phyloP scores from a whole-genome alignment of 1,284 basidiomycete genomes.

The Heimioporus punctisporus region DNA sequence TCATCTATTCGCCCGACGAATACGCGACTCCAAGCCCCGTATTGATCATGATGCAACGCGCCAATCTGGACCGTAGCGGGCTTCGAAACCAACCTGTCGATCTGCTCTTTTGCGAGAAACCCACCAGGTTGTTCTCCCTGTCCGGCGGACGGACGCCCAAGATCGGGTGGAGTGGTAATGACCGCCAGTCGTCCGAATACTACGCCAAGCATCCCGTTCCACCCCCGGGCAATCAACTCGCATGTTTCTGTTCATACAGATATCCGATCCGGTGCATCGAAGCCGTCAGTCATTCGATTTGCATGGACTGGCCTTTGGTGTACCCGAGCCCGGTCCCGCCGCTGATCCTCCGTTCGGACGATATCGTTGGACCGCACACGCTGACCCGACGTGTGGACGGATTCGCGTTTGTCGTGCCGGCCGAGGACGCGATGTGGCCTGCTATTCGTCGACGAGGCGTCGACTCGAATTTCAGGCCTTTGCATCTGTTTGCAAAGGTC shows the following conservation, averaged over 20 bases:
- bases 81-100: background rate
- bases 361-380: conserved; percentile 10
- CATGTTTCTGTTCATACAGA: background rate
- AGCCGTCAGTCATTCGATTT: conserved; percentile 10
- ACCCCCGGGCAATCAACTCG: background rate
- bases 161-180: conserved; percentile 8
- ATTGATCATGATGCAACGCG: conserved; percentile 16
- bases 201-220: background rate
- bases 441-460: conserved; percentile 13
- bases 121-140: conserved; percentile 11
- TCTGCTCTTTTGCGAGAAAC: background rate
- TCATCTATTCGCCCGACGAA: background rate
- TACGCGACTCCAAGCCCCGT: conserved; percentile 20
- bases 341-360: conserved; percentile 16
- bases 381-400: conserved; percentile 5
- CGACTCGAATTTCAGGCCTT: conserved; percentile 6
- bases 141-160: conserved; percentile 3
- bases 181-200: conserved; percentile 10
- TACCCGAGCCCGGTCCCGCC: conserved; percentile 19
- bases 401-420: conserved; percentile 9
- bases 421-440: conserved; percentile 17
- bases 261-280: conserved; percentile 11
- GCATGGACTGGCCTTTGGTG: conserved; percentile 8
- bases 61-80: conserved; percentile 4
- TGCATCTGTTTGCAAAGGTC: conserved; percentile 1